Evolutionary conservation across 345 rosid genomes (phyloP), one percentile per base, ranked within the genome.

Genomic region (Stellera chamaejasme): DNA sequence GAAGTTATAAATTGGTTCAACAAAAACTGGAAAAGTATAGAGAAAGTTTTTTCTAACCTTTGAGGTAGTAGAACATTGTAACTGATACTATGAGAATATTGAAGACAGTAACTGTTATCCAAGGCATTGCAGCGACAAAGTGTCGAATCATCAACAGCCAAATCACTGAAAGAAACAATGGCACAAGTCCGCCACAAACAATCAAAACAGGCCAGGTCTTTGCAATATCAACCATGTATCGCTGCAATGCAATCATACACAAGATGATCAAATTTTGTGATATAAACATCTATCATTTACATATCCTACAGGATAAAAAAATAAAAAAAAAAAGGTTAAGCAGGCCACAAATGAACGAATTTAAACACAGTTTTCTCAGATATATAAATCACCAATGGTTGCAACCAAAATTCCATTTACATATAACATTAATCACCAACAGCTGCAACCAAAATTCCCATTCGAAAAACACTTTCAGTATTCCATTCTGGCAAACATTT

Each of bases 181-280:
- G 99, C 63, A 89, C 70, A 45, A 93, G 80, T 54, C 96, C 95
- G 64, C 99, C 99, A 65, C 99, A 93, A 56, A 89, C 90, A 47
- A 93, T 84, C 73, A 93, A 74, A 9, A 89, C 96, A 0, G 91
- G 81, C 99, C 99, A 93, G n/a, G 99, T 65, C 69, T 93, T 93
- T 39, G 88, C 97, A 63, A 93, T 70, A 69, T 93, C 99, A 66
- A 97, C 91, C 78, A 89, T 73, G 69, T 93, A 93, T 55, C 97
- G 84, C 99, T 93, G 89, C 77, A 70, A 57, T 93, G 89, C 77
- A 70, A 57, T 52, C 56, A 57, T 54, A 58, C 48, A 46, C 11
- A 50, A 60, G 47, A 64, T 27, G 12, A 61, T 60, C 44, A 54
- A 54, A 49, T 19, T 28, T 27, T 27, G 63, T 45, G 58, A 66